These are phyloP conservation scores for Rhododendron henanense DNA, from an alignment of 148 eudicot species.

Conservation along the genomic window DNA sequence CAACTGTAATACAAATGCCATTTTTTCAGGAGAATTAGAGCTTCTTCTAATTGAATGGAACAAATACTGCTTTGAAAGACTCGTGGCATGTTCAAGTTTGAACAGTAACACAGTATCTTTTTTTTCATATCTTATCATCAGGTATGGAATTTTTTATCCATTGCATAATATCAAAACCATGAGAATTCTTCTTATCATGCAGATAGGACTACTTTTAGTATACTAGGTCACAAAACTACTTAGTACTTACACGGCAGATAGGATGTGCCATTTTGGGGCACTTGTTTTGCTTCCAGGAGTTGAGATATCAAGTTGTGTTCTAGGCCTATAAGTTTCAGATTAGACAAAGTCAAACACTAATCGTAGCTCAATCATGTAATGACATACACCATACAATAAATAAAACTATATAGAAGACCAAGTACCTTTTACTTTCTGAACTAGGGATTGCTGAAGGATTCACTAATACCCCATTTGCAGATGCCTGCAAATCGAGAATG, in stretches of 20 bases:
- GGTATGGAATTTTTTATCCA: not conserved
- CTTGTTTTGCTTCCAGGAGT: slow-evolving; percentile 36
- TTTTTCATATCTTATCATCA: not conserved
- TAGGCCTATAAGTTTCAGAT: slow-evolving; percentile 19
- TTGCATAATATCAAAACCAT: not conserved
- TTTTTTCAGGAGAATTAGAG: not conserved
- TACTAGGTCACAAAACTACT: slow-evolving; percentile 16
- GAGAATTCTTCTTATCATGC: not conserved
- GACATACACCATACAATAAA: not conserved
- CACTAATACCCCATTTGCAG: slow-evolving; percentile 17
- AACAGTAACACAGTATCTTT: not conserved
- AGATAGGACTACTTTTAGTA: not conserved
- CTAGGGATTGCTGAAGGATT: slow-evolving; percentile 27
- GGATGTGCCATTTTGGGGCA: slow-evolving; percentile 46
- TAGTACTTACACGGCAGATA: slow-evolving; percentile 50
- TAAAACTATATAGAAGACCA: not conserved
- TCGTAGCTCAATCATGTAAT: not conserved
- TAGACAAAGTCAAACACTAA: not conserved
- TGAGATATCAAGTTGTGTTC: slow-evolving; percentile 23
- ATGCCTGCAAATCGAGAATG: slow-evolving; percentile 23
- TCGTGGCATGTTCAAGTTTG: not conserved
- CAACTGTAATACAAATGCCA: slow-evolving; percentile 20
- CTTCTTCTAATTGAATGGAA: slow-evolving; percentile 3
- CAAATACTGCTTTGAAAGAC: not conserved
- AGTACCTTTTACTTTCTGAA: slow-evolving; percentile 27